Percentiles rank a stretch among this genome's conserved stretches.
phyloP scores from a whole-genome alignment of 768 basidiomycete genomes.

The Pulveroboletus ravenelii region DNA sequence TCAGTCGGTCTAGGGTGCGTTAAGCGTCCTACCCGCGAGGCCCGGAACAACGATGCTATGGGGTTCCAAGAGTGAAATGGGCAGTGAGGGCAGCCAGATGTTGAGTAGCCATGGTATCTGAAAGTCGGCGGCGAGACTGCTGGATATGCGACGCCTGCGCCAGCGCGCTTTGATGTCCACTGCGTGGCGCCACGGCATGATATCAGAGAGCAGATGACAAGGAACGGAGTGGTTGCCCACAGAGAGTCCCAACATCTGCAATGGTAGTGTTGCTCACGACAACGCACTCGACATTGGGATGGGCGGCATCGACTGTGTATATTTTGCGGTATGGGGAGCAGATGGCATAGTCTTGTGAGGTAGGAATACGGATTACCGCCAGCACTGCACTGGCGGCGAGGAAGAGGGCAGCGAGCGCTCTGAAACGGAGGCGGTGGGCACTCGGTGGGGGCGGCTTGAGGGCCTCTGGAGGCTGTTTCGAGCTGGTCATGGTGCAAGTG shows the following conservation, averaged over 20 bases:
- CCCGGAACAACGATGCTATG: slow-evolving; percentile 64
- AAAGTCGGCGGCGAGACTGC: not conserved
- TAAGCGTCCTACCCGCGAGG: slow-evolving; percentile 49
- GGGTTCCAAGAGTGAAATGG: slow-evolving; percentile 24
- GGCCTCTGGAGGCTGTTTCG: not conserved
- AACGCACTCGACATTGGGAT: slow-evolving; percentile 59
- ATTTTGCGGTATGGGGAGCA: slow-evolving; percentile 51
- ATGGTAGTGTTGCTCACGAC: slow-evolving; percentile 47
- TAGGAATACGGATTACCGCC: not conserved
- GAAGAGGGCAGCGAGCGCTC: not conserved
- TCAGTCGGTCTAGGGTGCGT: not conserved
- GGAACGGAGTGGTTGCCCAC: slow-evolving; percentile 30
- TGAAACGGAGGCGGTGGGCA: not conserved
- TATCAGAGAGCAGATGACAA: not conserved
- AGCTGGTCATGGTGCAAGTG: not conserved
- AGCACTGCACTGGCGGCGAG: slow-evolving; percentile 10
- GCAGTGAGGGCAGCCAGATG: slow-evolving; percentile 18
- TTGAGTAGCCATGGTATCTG: slow-evolving; percentile 23
- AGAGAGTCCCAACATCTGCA: slow-evolving; percentile 42
- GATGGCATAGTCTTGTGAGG: slow-evolving; percentile 43
- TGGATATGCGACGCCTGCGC: slow-evolving; percentile 3
- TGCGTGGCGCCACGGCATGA: slow-evolving; percentile 1
- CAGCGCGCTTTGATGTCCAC: slow-evolving; percentile 26
- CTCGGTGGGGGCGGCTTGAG: not conserved
- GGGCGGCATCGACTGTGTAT: slow-evolving; percentile 61